phyloP scores from a whole-genome alignment of 805 yeast species.

The Nakazawaea pomicola region DNA sequence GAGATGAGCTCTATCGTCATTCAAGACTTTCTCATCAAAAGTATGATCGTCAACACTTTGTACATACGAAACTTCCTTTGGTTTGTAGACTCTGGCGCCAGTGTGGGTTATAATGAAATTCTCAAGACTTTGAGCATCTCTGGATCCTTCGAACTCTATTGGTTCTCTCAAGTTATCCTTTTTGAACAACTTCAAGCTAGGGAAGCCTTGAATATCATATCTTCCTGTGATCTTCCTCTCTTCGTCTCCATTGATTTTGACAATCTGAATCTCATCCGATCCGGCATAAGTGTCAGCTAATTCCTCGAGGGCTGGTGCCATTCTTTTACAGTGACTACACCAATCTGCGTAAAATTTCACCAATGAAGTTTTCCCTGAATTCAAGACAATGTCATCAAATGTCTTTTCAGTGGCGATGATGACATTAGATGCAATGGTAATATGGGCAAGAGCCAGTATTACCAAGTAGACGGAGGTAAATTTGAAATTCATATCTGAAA shows the following conservation, averaged over 20 bases:
- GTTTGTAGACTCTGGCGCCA: constrained; percentile 22
- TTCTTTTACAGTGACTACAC: constrained; percentile 64
- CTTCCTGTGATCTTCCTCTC: constrained; percentile 44
- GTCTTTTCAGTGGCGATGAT: constrained; percentile 41
- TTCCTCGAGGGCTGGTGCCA: constrained; percentile 52
- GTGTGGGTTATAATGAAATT: constrained; percentile 39
- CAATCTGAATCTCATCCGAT: constrained; percentile 37
- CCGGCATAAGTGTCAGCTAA: constrained; percentile 34
- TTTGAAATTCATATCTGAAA: constrained; percentile 2
- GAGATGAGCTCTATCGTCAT: constrained; percentile 31
- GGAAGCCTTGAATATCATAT: constrained; percentile 58
- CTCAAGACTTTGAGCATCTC: constrained; percentile 46
- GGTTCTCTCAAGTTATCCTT: constrained; percentile 44
- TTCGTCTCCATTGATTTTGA: constrained; percentile 57
- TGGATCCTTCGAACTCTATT: constrained; percentile 49
- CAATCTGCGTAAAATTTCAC: constrained; percentile 74
- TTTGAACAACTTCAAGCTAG: constrained; percentile 54
- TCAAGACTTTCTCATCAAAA: constrained; percentile 36
- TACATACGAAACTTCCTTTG: constrained; percentile 16
- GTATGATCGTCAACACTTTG: constrained; percentile 32
- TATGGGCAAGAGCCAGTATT: not conserved
- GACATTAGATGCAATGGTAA: constrained; percentile 24
- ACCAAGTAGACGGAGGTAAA: not conserved
- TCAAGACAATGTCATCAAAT: constrained; percentile 51
- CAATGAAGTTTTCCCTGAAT: constrained; percentile 65